A percentile compares a stretch with the other conserved stretches of the same genome.
Evolutionary conservation across 2,329 filamentous ascomycete genomes (phyloP).

Genomic region (Lachnellula cervina): DNA sequence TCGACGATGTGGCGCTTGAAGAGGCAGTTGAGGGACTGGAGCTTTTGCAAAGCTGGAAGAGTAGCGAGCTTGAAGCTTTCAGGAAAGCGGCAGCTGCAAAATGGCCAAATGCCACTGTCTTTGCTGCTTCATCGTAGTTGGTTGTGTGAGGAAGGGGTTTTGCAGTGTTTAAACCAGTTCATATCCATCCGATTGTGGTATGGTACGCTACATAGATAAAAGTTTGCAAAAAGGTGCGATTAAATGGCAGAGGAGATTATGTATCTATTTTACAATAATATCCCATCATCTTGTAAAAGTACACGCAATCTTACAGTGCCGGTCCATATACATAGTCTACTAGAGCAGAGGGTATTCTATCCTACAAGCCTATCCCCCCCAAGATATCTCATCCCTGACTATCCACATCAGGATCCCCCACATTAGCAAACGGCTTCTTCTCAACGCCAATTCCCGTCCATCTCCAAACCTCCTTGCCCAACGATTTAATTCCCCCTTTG

Average conservation of each 20-base stretch:
- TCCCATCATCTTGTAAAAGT: no score
- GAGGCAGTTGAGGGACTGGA: constrained; percentile 53
- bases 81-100: constrained; percentile 44
- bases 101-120: constrained; percentile 33
- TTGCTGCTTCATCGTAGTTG: constrained; percentile 8
- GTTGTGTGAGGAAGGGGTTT: neutral
- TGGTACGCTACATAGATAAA: constrained; percentile 22
- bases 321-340: no score
- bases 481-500: constrained; percentile 52
- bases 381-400: constrained; percentile 1
- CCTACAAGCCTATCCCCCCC: constrained; percentile 1
- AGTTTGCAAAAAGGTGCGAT: constrained; percentile 14
- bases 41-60: constrained; percentile 46
- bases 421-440: constrained; percentile 12
- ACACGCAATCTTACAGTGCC: no score
- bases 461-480: constrained; percentile 35
- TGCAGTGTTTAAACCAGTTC: neutral
- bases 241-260: constrained; percentile 19
- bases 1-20: constrained; percentile 46
- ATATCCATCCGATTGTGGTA: neutral
- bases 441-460: constrained; percentile 19
- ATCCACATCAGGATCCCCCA: constrained; percentile 4
- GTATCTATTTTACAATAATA: constrained; percentile 6
- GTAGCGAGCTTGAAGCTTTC: constrained; percentile 44
- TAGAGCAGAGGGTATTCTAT: neutral